These are phyloP conservation scores for Pestalotiopsis sp. DNA, from an alignment of 2,329 filamentous ascomycete species.

Conservation along the genomic window DNA sequence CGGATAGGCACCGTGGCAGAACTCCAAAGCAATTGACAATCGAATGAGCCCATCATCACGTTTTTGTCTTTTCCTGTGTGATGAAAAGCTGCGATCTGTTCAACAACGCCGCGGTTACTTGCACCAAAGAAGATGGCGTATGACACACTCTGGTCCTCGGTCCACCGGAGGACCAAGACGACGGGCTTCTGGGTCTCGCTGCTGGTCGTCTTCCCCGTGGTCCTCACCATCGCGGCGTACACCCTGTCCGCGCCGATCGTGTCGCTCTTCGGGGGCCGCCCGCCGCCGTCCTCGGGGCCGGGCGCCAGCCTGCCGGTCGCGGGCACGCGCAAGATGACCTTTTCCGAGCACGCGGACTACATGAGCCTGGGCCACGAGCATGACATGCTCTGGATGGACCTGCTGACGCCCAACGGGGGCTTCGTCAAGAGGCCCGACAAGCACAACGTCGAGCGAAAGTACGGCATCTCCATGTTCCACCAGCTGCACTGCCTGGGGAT, in stretches of 20 bases:
- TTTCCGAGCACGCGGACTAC: constrained; percentile 3
- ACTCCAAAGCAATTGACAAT: not conserved
- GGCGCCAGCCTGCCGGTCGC: not conserved
- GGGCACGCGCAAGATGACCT: not conserved
- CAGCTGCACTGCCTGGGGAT: not conserved
- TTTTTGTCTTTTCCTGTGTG: too few species aligned
- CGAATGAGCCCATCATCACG: not conserved
- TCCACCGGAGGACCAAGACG: not conserved
- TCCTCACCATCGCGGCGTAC: not conserved
- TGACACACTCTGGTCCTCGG: not conserved
- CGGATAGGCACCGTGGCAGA: not conserved
- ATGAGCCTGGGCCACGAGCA: not conserved
- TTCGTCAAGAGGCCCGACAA: not conserved
- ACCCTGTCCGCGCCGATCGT: not conserved
- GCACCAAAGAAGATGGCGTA: not conserved
- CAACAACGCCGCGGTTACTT: too few species aligned
- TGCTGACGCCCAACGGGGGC: not conserved
- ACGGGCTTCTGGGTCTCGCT: not conserved
- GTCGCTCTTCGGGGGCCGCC: not conserved
- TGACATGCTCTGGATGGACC: not conserved
- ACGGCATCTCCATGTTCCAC: constrained; percentile 5
- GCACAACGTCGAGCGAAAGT: not conserved
- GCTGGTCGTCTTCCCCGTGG: not conserved
- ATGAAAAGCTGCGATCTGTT: too few species aligned
- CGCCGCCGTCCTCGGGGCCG: not conserved